These are phyloP conservation scores for Globisporangium barbulae DNA, from an alignment of 352 stramenopile genomes.

Conservation along the genomic window DNA sequence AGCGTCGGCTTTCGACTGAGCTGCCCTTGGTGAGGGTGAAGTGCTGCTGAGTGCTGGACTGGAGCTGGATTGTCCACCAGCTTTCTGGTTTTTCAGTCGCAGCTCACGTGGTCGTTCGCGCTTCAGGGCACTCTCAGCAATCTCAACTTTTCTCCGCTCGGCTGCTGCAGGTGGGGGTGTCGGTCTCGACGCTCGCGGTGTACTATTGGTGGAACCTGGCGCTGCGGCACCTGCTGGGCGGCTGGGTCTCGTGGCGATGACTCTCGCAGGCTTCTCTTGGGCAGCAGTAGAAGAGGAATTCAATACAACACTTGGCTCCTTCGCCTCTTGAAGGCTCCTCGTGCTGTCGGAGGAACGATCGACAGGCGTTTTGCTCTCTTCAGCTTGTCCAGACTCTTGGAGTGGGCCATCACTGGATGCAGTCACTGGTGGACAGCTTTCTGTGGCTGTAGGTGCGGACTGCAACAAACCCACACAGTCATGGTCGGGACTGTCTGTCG, in stretches of 20 bases:
- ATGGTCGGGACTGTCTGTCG: no score
- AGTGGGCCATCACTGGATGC: no score
- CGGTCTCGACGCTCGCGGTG: background rate
- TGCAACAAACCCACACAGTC: background rate
- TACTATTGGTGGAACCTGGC: background rate
- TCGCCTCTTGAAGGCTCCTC: background rate
- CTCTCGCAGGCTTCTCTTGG: background rate
- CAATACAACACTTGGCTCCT: background rate
- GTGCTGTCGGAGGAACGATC: background rate
- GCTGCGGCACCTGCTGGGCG: background rate
- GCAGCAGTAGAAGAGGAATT: background rate
- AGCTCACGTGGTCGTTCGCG: conserved; percentile 15
- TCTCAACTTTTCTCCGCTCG: background rate
- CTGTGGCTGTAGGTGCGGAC: no score
- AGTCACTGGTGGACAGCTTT: background rate
- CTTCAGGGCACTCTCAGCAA: background rate
- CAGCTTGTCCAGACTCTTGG: background rate
- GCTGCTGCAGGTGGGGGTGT: background rate
- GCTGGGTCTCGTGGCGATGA: background rate
- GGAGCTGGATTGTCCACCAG: background rate
- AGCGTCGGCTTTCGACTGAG: background rate
- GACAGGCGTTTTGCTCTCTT: background rate
- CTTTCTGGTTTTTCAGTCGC: conserved; percentile 3
- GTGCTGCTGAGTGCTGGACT: background rate
- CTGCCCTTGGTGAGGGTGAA: background rate